These are phyloP conservation scores for Populus alba DNA, from an alignment of 345 rosid genomes.

Conservation along the genomic window DNA sequence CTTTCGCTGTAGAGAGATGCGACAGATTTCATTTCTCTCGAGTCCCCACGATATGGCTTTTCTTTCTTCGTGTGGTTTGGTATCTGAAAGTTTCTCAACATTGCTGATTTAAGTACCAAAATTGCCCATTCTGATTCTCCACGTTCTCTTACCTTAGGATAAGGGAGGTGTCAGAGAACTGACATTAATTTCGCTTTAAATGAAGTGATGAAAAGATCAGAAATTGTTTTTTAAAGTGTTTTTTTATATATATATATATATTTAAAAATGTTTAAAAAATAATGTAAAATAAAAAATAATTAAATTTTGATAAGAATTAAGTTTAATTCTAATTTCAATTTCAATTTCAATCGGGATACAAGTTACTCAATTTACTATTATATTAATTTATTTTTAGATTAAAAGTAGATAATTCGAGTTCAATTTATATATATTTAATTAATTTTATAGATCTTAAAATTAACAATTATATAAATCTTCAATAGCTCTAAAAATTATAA, in stretches of 20 bases:
- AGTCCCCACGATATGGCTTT: neutral
- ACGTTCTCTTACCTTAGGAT: neutral
- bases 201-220: too few species aligned
- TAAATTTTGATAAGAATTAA: too few species aligned
- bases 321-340: too few species aligned
- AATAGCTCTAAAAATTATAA: too few species aligned
- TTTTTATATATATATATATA: too few species aligned
- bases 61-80: neutral
- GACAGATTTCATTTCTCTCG: conserved; percentile 13
- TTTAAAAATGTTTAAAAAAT: too few species aligned
- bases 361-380: neutral
- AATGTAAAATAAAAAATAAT: too few species aligned
- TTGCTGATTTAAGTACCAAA: too few species aligned
- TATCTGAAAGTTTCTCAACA: neutral
- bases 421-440: accelerated
- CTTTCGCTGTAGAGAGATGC: conserved; percentile 13
- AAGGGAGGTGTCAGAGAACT: neutral
- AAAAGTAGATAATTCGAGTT: accelerated
- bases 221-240: too few species aligned
- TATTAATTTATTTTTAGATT: too few species aligned
- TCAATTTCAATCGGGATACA: neutral
- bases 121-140: neutral
- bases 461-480: too few species aligned
- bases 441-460: too few species aligned
- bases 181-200: neutral